Evolutionary conservation across 768 basidiomycete genomes (phyloP), one percentile per base, ranked within the genome.

Genomic region (Calocybe cyanea): DNA sequence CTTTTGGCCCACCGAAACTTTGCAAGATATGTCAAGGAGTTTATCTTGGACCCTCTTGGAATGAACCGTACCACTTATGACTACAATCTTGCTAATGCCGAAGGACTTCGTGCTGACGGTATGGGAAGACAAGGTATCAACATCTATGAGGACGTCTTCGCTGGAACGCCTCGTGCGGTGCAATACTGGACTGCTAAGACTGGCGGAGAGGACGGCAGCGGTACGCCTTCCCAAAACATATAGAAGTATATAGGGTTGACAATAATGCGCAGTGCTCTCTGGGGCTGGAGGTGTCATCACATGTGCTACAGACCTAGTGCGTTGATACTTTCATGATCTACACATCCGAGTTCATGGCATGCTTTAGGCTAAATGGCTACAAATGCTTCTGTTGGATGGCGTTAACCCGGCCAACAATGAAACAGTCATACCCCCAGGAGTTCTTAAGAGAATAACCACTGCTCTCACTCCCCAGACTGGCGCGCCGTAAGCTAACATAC

Each of bases 221-320:
- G 51, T 58, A 49, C 33, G 55, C 38, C 13, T 28, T 11, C 25
- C 6, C 25, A 11, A 28, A 28, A 6, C 6, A 28, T 21, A 37
- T 14, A 17, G 17, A 28, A 25, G 17, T 7, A 7, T 6, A 10
- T 28, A 1, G 42, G n/a, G 10, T 43, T n/a, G 28, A 2, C 11
- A 7, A 17, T 25, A 14, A 7, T 45, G 14, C 28, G 37, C 31
- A 63, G 63, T 53, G 11, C 39, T 50, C 15, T 51, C 59, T 24
- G 63, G 62, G 14, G 49, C 59, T 24, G 63, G 62, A 15, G 63
- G 63, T 11, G 52, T 65, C 5, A 62, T 65, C 9, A 58, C 46
- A 11, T 58, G 48, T 21, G 58, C 62, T 1, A 50, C 35, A 5
- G 63, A 65, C 37, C 48, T 57, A 47, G 62, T 59, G 39, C 17